A percentile compares a stretch with the other conserved stretches of the same genome.
Conservation (phyloP, 2,329 filamentous ascomycete genomes). For the Aspergillus ochraceoroseus region DNA sequence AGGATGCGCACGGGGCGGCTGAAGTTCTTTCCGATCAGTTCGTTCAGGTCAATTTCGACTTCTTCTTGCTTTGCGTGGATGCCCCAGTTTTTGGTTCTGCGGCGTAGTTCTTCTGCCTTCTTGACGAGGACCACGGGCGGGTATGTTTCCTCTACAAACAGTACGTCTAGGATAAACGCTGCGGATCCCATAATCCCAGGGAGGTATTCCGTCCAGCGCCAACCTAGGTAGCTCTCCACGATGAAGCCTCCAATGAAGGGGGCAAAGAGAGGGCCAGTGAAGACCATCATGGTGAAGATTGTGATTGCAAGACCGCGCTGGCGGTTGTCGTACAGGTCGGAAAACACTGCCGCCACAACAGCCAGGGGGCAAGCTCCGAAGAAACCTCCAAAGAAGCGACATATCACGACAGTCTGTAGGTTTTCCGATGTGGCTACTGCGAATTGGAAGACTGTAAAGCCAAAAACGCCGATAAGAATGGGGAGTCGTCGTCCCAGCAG, state of each 20-base stretch:
- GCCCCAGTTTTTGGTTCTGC: conserved; percentile 54
- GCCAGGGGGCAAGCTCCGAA: conserved; percentile 41
- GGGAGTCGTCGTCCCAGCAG: conserved; percentile 53
- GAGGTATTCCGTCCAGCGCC: conserved; percentile 50
- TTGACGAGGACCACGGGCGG: conserved; percentile 49
- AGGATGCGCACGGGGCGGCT: conserved; percentile 41
- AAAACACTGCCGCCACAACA: conserved; percentile 41
- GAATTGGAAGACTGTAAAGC: conserved; percentile 43
- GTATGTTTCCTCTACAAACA: conserved; percentile 53
- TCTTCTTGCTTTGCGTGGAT: conserved; percentile 53
- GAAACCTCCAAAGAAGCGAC: conserved; percentile 44
- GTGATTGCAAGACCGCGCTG: conserved; percentile 37
- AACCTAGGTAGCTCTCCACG: conserved; percentile 42
- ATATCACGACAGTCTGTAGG: conserved; percentile 37
- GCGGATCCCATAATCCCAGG: conserved; percentile 49
- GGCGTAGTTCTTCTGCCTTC: conserved; percentile 50
- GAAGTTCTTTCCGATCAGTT: conserved; percentile 47
- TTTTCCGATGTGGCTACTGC: conserved; percentile 40
- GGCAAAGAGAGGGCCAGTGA: conserved; percentile 50
- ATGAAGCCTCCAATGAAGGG: conserved; percentile 49
- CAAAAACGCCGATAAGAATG: conserved; percentile 42
- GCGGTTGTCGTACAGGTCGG: conserved; percentile 48
- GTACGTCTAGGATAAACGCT: conserved; percentile 32
- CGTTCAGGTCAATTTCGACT: conserved; percentile 47
- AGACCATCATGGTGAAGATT: conserved; percentile 50